phyloP scores from a whole-genome alignment of 2,329 filamentous ascomycete genomes.

The Penicillium sp. region DNA sequence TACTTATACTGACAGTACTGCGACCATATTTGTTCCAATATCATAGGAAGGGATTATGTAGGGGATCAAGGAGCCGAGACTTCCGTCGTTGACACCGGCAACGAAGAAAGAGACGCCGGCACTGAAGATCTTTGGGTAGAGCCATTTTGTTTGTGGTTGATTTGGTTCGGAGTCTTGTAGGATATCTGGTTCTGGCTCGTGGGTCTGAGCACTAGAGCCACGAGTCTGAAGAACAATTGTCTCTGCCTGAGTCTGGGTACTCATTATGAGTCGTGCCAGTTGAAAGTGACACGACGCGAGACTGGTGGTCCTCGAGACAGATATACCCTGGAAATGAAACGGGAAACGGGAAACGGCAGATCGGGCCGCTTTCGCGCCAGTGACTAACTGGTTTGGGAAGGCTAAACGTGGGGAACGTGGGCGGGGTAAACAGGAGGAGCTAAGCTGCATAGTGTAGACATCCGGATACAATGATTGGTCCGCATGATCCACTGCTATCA shows the following conservation, averaged over 20 bases:
- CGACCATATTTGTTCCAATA: slow-evolving; percentile 54
- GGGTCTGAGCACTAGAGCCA: not conserved
- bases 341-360: not conserved
- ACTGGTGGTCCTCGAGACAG: not conserved
- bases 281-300: not conserved
- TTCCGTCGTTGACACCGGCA: slow-evolving; percentile 65
- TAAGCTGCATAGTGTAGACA: no score
- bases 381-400: no score
- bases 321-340: not conserved
- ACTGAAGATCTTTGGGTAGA: slow-evolving; percentile 52
- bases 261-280: not conserved
- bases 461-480: no score
- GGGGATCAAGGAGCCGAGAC: slow-evolving; percentile 62
- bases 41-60: slow-evolving; percentile 60
- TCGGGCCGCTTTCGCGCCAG: not conserved
- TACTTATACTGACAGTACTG: slow-evolving; percentile 45
- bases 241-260: not conserved
- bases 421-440: no score
- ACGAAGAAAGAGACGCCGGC: slow-evolving; percentile 65
- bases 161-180: not conserved
- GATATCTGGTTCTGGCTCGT: not conserved
- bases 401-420: not conserved
- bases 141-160: slow-evolving; percentile 13
- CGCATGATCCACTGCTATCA: no score
- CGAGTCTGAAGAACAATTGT: not conserved